Conservation (phyloP, 2,329 filamentous ascomycete species). For the Curvularia lunata region DNA sequence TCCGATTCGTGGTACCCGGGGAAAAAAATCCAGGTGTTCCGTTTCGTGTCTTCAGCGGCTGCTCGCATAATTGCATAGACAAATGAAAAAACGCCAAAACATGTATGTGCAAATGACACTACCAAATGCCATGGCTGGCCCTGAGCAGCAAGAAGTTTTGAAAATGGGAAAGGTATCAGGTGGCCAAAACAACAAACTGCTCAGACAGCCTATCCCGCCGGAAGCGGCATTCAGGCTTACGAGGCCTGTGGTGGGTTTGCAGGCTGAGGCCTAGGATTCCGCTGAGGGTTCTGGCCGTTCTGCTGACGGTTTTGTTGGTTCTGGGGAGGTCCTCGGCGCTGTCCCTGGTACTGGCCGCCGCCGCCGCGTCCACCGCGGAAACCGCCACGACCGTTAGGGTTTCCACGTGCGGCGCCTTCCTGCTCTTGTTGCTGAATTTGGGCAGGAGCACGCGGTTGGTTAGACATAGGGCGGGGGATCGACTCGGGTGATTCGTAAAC, state of each 20-base stretch:
- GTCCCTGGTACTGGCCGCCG: constrained; percentile 43
- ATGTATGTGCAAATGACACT: constrained; percentile 31
- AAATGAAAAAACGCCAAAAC: constrained; percentile 37
- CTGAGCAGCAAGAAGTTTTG: constrained; percentile 42
- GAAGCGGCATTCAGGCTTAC: constrained; percentile 11
- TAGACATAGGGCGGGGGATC: constrained; percentile 82
- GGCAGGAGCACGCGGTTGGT: constrained; percentile 48
- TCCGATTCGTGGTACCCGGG: constrained; percentile 43
- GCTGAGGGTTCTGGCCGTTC: constrained; percentile 46
- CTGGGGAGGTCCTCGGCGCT: constrained; percentile 36
- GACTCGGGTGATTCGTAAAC: constrained; percentile 96
- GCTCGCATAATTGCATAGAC: constrained; percentile 40
- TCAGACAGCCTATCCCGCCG: constrained; percentile 31
- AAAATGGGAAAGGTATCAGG: constrained; percentile 28
- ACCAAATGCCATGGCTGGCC: constrained; percentile 33
- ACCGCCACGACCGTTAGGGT: constrained; percentile 35
- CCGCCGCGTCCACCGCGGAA: constrained; percentile 47
- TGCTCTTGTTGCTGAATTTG: constrained; percentile 41
- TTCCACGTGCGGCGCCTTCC: constrained; percentile 30
- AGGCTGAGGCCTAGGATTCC: constrained; percentile 43
- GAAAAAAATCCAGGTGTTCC: constrained; percentile 42
- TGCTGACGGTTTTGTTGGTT: constrained; percentile 43
- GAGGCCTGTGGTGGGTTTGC: constrained; percentile 39
- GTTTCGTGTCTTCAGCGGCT: constrained; percentile 45
- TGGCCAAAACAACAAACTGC: constrained; percentile 38